Evolutionary conservation across 2,329 filamentous ascomycete species (phyloP).

Genomic region (Tympanopsis confertula): DNA sequence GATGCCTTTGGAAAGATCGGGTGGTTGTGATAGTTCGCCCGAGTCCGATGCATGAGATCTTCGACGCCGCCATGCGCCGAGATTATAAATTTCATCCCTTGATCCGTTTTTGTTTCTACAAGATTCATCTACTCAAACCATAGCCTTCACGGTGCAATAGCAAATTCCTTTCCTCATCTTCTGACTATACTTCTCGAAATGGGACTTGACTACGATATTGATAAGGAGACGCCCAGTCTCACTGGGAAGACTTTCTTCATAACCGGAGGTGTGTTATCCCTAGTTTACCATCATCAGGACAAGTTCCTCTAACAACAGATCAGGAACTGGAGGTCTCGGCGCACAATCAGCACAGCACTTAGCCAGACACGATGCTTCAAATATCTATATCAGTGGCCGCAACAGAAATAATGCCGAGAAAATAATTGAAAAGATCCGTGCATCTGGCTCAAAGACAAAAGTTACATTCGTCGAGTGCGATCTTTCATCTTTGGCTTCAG

Average conservation of each 20-base stretch:
- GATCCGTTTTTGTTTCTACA: too few species aligned
- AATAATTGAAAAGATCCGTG: conserved; percentile 25
- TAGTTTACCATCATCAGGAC: neutral
- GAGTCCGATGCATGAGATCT: too few species aligned
- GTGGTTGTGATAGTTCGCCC: too few species aligned
- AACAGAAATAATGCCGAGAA: conserved; percentile 27
- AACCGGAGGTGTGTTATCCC: conserved; percentile 28
- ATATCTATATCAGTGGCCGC: conserved; percentile 42
- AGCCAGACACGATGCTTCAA: conserved; percentile 33
- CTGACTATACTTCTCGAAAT: too few species aligned
- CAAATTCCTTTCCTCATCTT: too few species aligned
- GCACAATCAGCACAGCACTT: conserved; percentile 32
- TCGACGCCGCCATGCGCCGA: too few species aligned
- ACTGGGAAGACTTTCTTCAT: conserved; percentile 35
- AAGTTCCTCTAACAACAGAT: conserved; percentile 1
- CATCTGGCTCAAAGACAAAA: conserved; percentile 16
- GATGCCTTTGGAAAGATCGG: too few species aligned
- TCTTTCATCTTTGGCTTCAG: conserved; percentile 33
- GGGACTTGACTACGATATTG: too few species aligned
- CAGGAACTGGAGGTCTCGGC: conserved; percentile 31
- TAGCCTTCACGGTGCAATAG: too few species aligned
- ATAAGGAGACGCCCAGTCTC: conserved; percentile 29
- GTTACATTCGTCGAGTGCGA: conserved; percentile 34
- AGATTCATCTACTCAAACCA: too few species aligned
- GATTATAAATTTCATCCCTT: too few species aligned